Conservation (phyloP, 495 filamentous ascomycete species). For the Achaetomiella virescens region DNA sequence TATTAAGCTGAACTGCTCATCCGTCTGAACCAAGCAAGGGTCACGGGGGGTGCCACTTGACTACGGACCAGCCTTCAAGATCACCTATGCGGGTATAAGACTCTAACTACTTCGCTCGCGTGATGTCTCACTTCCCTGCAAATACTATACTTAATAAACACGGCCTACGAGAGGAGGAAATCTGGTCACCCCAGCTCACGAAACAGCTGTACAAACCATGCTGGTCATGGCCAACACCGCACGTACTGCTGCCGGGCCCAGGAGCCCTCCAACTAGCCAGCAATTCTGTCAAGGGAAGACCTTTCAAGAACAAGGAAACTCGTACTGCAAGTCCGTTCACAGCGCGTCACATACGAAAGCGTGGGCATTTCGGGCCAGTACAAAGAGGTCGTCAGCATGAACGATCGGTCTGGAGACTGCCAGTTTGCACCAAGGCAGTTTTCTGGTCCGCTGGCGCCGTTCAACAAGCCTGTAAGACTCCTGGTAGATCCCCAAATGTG, state of each 20-base stretch:
- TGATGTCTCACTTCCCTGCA: too few species aligned
- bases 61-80: too few species aligned
- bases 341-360: constrained; percentile 52
- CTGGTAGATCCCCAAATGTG: neutral
- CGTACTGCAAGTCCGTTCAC: constrained; percentile 54
- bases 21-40: too few species aligned
- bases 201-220: neutral
- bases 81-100: too few species aligned
- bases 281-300: constrained; percentile 13
- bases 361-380: constrained; percentile 54
- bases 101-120: too few species aligned
- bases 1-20: too few species aligned
- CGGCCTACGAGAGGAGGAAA: neutral
- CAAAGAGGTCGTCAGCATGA: constrained; percentile 53
- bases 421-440: constrained; percentile 40
- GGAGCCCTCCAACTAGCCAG: neutral
- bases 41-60: too few species aligned
- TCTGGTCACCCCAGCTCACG: neutral
- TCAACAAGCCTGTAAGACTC: constrained; percentile 57
- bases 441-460: constrained; percentile 54
- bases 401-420: constrained; percentile 49
- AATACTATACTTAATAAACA: too few species aligned
- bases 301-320: constrained; percentile 33
- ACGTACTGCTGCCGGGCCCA: neutral
- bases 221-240: neutral